Evolutionary conservation across 352 stramenopile species (phyloP).

Genomic region (Globisporangium cylindrosporum): DNA sequence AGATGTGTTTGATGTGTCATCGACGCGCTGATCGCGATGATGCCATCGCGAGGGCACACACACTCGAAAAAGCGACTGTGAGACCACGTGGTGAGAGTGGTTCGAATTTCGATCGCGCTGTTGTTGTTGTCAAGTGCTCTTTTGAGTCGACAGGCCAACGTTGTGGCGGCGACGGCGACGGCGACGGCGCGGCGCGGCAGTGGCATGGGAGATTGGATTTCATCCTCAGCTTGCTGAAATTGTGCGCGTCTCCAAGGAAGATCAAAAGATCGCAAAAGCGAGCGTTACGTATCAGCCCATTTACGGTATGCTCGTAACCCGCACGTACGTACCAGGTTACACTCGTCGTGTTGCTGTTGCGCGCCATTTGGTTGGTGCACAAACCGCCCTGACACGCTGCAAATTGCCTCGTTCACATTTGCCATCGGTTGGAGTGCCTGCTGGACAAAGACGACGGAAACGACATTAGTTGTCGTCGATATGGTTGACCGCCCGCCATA

Average conservation of each 20-base stretch:
- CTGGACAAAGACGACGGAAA: no score
- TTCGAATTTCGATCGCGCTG: neutral
- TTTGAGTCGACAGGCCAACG: neutral
- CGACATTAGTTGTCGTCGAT: neutral
- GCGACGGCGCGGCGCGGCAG: no score
- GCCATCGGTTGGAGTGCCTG: no score
- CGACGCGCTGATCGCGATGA: neutral
- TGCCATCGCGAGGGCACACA: neutral
- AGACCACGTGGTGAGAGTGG: neutral
- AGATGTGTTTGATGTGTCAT: neutral
- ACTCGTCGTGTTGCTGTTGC: neutral
- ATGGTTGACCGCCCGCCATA: neutral
- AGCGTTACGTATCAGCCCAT: neutral
- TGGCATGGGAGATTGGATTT: neutral
- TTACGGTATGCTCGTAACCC: neutral
- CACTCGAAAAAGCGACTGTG: neutral
- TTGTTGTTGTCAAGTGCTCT: neutral
- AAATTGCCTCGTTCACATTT: neutral
- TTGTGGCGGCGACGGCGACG: neutral
- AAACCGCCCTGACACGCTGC: neutral
- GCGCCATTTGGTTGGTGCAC: neutral
- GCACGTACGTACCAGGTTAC: neutral
- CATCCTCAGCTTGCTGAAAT: neutral
- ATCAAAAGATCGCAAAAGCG: neutral
- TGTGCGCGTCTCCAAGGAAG: neutral